phyloP scores from a whole-genome alignment of 2,329 filamentous ascomycete species.

The Torrubiellomyces zombiae region DNA sequence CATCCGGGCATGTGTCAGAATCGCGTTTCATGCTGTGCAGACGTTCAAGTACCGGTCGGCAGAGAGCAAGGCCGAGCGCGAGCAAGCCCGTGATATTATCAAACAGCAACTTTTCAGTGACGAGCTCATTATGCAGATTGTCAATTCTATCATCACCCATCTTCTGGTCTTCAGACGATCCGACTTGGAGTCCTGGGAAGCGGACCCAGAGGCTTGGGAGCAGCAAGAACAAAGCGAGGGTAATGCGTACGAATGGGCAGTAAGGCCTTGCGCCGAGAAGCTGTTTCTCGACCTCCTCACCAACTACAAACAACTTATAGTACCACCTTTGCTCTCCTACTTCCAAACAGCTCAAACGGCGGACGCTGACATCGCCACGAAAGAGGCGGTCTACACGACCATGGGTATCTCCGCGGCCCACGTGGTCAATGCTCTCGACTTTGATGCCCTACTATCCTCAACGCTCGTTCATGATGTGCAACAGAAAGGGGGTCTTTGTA shows the following conservation, averaged over 20 bases:
- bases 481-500: slow-evolving; percentile 42
- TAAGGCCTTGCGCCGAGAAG: slow-evolving; percentile 84
- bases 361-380: slow-evolving; percentile 54
- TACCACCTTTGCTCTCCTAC: slow-evolving; percentile 64
- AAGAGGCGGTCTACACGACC: slow-evolving; percentile 89
- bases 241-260: slow-evolving; percentile 80
- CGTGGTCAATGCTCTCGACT: slow-evolving; percentile 59
- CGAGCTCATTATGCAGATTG: slow-evolving; percentile 62
- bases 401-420: slow-evolving; percentile 74
- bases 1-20: slow-evolving; percentile 66
- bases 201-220: slow-evolving; percentile 93
- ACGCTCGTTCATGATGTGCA: slow-evolving; percentile 70
- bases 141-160: slow-evolving; percentile 69
- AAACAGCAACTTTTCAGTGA: slow-evolving; percentile 60
- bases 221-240: slow-evolving; percentile 70
- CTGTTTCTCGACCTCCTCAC: slow-evolving; percentile 83
- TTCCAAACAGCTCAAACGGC: slow-evolving; percentile 62
- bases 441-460: slow-evolving; percentile 59
- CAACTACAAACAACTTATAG: slow-evolving; percentile 70
- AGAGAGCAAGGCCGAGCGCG: slow-evolving; percentile 61
- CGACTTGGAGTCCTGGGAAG: slow-evolving; percentile 83
- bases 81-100: slow-evolving; percentile 49
- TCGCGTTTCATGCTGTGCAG: slow-evolving; percentile 65
- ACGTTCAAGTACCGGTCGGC: slow-evolving; percentile 70
- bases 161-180: slow-evolving; percentile 76